These are phyloP conservation scores for Anacardium occidentale DNA, from an alignment of 345 rosid species.

Conservation along the genomic window DNA sequence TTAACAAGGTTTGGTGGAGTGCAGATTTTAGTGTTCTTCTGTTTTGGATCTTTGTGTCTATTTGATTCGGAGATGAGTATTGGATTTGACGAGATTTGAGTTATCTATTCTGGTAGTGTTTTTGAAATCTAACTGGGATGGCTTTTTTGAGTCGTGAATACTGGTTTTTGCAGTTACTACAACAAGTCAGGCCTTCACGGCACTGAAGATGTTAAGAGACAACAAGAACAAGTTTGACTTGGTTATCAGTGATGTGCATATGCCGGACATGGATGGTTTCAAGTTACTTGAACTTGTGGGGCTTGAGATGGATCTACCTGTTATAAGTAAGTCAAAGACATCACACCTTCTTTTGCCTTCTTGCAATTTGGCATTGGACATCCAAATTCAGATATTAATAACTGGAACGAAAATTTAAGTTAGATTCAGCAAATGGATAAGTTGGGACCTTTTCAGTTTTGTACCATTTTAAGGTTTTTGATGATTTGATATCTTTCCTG, in stretches of 20 bases:
- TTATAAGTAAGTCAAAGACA: slow-evolving; percentile 54
- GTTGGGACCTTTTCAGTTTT: neutral
- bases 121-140: neutral
- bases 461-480: neutral
- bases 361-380: slow-evolving; percentile 1
- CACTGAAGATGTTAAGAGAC: slow-evolving; percentile 65
- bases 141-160: slow-evolving; percentile 7
- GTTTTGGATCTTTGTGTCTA: slow-evolving; percentile 1
- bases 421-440: neutral
- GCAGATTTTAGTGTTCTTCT: slow-evolving; percentile 6
- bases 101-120: slow-evolving; percentile 11
- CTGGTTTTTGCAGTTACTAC: slow-evolving; percentile 58
- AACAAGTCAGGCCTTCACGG: slow-evolving; percentile 53
- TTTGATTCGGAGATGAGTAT: slow-evolving; percentile 4
- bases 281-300: slow-evolving; percentile 78
- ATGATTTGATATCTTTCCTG: neutral
- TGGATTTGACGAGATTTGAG: slow-evolving; percentile 15
- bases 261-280: slow-evolving; percentile 91
- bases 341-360: slow-evolving; percentile 1
- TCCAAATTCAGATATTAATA: neutral
- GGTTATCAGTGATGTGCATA: slow-evolving; percentile 76
- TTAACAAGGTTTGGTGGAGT: neutral
- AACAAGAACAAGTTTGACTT: slow-evolving; percentile 67
- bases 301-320: slow-evolving; percentile 85
- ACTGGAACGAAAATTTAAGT: neutral